Conservation (phyloP, 108 stramenopile genomes). For the Discostella pseudostelligera region DNA sequence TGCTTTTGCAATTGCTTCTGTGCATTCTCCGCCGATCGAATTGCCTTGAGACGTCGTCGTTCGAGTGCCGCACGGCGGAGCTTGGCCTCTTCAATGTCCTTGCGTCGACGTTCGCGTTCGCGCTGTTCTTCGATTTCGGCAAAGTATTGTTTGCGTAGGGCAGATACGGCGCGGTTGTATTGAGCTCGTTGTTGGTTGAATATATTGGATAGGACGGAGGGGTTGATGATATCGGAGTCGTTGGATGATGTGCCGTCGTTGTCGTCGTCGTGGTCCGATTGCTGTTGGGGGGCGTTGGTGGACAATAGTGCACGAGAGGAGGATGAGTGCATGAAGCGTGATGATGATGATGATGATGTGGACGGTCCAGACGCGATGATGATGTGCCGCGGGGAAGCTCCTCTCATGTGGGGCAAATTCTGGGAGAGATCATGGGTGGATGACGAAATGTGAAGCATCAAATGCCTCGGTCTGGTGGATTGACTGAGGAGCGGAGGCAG, state of each 20-base stretch:
- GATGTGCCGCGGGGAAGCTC: not conserved
- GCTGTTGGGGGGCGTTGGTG: constrained; percentile 10
- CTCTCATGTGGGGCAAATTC: constrained; percentile 1
- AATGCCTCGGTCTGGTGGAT: not conserved
- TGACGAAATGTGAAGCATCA: not conserved
- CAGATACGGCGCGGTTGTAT: constrained; percentile 65
- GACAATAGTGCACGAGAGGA: constrained; percentile 1
- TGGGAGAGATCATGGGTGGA: constrained; percentile 1
- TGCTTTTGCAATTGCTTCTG: constrained; percentile 48
- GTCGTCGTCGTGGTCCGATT: not conserved
- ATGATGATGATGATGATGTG: not conserved
- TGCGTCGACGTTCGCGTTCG: constrained; percentile 22
- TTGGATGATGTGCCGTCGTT: not conserved
- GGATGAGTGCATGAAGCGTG: constrained; percentile 1
- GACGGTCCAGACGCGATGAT: not conserved
- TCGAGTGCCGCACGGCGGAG: constrained; percentile 59
- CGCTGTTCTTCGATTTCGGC: constrained; percentile 57
- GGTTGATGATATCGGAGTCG: not conserved
- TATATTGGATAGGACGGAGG: constrained; percentile 34
- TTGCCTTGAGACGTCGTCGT: constrained; percentile 74
- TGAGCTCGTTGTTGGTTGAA: constrained; percentile 58
- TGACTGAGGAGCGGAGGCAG: constrained; percentile 8
- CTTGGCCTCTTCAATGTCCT: constrained; percentile 54
- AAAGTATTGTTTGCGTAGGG: constrained; percentile 69
- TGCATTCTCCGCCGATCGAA: constrained; percentile 58